These are phyloP conservation scores for Phytophthora pluvialis DNA, from an alignment of 352 stramenopile genomes.

Conservation along the genomic window DNA sequence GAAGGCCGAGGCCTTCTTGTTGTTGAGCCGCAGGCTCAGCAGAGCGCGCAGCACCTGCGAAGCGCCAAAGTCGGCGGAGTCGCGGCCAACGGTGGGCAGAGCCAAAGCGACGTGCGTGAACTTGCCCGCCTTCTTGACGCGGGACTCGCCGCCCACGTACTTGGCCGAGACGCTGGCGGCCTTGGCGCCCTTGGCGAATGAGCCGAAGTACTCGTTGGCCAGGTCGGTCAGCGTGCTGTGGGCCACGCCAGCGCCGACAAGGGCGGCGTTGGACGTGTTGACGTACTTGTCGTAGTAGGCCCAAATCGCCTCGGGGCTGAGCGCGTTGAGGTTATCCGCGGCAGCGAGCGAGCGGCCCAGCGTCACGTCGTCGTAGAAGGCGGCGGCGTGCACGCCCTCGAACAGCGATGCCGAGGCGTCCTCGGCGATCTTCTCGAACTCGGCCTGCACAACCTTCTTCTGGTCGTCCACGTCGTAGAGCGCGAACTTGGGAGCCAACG, in stretches of 20 bases:
- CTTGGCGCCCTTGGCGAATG: constrained; percentile 42
- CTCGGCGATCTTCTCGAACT: constrained; percentile 49
- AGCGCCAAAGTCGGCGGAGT: constrained; percentile 50
- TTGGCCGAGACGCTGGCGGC: constrained; percentile 39
- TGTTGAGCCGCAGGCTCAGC: constrained; percentile 62
- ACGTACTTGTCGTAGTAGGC: constrained; percentile 77
- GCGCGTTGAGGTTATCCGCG: constrained; percentile 61
- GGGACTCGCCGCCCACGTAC: constrained; percentile 84
- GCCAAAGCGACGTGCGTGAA: constrained; percentile 80
- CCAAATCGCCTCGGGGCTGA: constrained; percentile 55
- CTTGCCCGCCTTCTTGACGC: constrained; percentile 65
- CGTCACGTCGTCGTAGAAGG: constrained; percentile 83
- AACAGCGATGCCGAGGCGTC: constrained; percentile 56
- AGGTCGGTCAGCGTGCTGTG: constrained; percentile 69
- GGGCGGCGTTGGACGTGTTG: constrained; percentile 61
- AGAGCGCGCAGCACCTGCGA: constrained; percentile 77
- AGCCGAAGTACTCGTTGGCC: constrained; percentile 70
- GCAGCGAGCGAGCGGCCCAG: constrained; percentile 61
- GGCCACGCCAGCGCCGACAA: constrained; percentile 68
- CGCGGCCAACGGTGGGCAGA: constrained; percentile 62
- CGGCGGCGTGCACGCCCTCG: constrained; percentile 72
- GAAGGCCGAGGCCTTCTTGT: constrained; percentile 70
- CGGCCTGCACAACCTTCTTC: constrained; percentile 69
- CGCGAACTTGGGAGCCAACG: constrained; percentile 75
- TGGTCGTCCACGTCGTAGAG: constrained; percentile 80